Base-by-base conservation (phyloP, 139 green algal species). In the Raphidocelis subcapitata region DNA sequence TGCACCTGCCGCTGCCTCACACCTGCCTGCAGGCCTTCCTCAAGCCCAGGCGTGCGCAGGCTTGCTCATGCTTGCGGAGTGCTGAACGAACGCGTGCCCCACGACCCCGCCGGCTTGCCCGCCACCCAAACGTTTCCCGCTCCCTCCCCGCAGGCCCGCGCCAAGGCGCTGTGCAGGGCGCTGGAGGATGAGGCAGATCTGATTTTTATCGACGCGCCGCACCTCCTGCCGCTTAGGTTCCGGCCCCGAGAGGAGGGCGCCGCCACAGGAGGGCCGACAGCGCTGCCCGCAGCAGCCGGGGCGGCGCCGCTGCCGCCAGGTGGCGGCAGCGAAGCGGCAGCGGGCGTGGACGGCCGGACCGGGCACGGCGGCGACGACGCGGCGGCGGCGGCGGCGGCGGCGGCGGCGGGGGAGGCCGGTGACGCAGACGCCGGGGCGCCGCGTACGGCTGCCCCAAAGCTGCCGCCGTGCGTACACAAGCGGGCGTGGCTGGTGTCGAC, bases 181-280 rank as follows among this genome's bases (percentile, higher is more conserved):
- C 82, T 97, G 14, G 57, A 71, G 1, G 63, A 78, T 32, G 15
- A 92, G 15, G 88, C 79, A 3, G 88, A 94, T 0, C 84, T 97
- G 32, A 74, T 88, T 1, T 98, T 92, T 65, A 47, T 96, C 15
- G 88, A 97, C 67, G 93, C 81, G 5, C 93, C 93, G 0, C 89
- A 97, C 72, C 24, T 63, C n/a, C 84, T 97, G 60, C 87, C 86
- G 0, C 37, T 64, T n/a, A 88, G 70, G 26, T 32, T 49, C 61
- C 36, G 67, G 41, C 46, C 4, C 33, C 28, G 21, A 20, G 35
- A 51, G 59, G 66, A 32, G 31, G n/a, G 23, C 56, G 15, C 2
- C 0, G 31, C 23, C 1, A 10, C 33, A n/a, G 41, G 31, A 31
- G 18, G 49, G 0, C 0, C 16, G 37, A 33, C 8, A 28, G 52